Evolutionary conservation across 1,284 basidiomycete species (phyloP).

Genomic region (Schizopora paradoxa): DNA sequence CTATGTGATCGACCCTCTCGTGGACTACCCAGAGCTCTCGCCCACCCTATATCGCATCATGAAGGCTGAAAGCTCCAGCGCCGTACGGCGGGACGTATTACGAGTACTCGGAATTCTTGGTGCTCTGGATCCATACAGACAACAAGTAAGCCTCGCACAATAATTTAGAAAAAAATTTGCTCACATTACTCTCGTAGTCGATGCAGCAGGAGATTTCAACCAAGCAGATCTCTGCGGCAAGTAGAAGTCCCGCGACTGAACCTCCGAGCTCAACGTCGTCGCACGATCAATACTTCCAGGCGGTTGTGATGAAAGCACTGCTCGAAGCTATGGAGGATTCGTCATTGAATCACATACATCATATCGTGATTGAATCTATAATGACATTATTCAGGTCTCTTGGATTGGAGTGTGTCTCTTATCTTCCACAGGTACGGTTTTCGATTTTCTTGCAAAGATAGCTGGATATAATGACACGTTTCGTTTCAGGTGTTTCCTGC

Average conservation of each 20-base stretch:
- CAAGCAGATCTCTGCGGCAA: constrained; percentile 62
- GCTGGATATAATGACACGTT: constrained; percentile 6
- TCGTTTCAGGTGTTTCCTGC: constrained; percentile 90
- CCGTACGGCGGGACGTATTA: constrained; percentile 85
- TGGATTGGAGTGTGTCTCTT: constrained; percentile 93
- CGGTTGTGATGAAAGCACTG: constrained; percentile 89
- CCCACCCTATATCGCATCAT: constrained; percentile 84
- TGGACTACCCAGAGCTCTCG: constrained; percentile 90
- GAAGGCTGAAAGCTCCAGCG: constrained; percentile 73
- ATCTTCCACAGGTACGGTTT: constrained; percentile 86
- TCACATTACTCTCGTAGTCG: constrained; percentile 46
- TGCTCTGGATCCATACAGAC: constrained; percentile 95
- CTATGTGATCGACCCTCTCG: constrained; percentile 88
- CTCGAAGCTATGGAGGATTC: constrained; percentile 88
- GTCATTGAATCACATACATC: constrained; percentile 79
- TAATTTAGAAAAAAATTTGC: constrained; percentile 12
- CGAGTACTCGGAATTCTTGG: constrained; percentile 95
- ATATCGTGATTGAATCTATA: constrained; percentile 95
- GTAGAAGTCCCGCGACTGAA: constrained; percentile 54
- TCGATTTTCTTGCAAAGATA: not conserved
- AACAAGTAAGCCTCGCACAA: constrained; percentile 57
- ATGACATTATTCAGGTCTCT: constrained; percentile 99
- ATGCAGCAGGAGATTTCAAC: constrained; percentile 74
- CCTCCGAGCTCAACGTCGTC: constrained; percentile 42
- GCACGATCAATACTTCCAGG: constrained; percentile 96